Conservation (phyloP, 768 basidiomycete species). For the Leucosporidium yakuticum region DNA sequence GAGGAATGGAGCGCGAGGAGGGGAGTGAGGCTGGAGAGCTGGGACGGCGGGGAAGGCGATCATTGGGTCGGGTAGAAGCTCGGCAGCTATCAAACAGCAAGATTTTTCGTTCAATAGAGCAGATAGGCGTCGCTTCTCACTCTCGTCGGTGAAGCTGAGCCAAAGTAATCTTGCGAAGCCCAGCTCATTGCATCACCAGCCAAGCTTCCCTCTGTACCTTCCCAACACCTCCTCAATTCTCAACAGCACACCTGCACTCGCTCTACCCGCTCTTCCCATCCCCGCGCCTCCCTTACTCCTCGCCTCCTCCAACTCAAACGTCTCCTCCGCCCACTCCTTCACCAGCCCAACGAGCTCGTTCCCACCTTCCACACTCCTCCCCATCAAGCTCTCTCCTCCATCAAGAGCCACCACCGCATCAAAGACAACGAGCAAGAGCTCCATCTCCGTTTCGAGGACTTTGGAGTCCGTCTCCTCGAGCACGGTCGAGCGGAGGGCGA, state of each 20-base stretch:
- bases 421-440: constrained; percentile 67
- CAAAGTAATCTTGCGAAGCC: too few species aligned
- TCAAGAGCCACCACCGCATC: constrained; percentile 72
- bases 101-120: too few species aligned
- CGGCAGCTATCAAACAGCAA: too few species aligned
- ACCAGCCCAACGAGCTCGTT: constrained; percentile 57
- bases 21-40: too few species aligned
- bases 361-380: constrained; percentile 57
- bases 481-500: constrained; percentile 56
- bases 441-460: constrained; percentile 67
- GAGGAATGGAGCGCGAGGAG: too few species aligned
- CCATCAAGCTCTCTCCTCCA: constrained; percentile 62
- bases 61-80: too few species aligned
- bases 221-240: constrained; percentile 68
- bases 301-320: constrained; percentile 24
- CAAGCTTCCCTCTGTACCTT: constrained; percentile 63
- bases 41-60: too few species aligned
- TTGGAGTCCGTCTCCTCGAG: constrained; percentile 57
- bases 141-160: too few species aligned
- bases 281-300: constrained; percentile 46
- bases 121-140: too few species aligned
- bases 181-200: constrained; percentile 18
- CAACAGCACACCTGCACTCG: constrained; percentile 71
- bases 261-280: constrained; percentile 55
- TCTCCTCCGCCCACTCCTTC: constrained; percentile 48